Percentiles rank a stretch among this genome's conserved stretches.
phyloP scores from a whole-genome alignment of 805 yeast species.

The Wickerhamomyces subpelliculosus region DNA sequence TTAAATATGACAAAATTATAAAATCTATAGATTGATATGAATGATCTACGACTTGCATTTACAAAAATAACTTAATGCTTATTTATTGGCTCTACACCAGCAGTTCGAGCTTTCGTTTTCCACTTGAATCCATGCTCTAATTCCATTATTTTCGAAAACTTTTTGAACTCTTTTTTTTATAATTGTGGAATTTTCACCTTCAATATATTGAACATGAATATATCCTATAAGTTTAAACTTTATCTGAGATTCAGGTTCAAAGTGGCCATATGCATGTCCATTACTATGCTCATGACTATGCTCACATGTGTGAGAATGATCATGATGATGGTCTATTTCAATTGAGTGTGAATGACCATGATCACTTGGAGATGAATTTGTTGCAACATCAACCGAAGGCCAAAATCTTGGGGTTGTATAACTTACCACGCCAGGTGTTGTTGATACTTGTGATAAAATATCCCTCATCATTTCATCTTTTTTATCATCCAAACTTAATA shows the following conservation, averaged over 20 bases:
- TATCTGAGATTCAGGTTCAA: slow-evolving; percentile 11
- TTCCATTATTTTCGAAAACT: slow-evolving; percentile 40
- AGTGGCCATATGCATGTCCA: slow-evolving; percentile 30
- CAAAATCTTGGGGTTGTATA: slow-evolving; percentile 90
- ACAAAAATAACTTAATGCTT: not conserved
- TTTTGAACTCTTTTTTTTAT: slow-evolving; percentile 55
- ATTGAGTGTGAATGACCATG: slow-evolving; percentile 6
- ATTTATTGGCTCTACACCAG: slow-evolving; percentile 47
- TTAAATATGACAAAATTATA: too few species aligned
- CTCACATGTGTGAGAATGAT: slow-evolving; percentile 9
- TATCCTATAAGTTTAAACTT: slow-evolving; percentile 53
- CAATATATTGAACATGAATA: slow-evolving; percentile 67
- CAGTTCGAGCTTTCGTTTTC: slow-evolving; percentile 58
- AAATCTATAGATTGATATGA: too few species aligned
- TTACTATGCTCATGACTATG: slow-evolving; percentile 24
- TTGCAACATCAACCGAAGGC: slow-evolving; percentile 43
- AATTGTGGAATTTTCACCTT: slow-evolving; percentile 57
- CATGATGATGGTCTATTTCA: slow-evolving; percentile 37
- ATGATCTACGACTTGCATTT: too few species aligned
- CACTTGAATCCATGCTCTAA: slow-evolving; percentile 58
- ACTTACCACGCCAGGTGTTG: slow-evolving; percentile 73
- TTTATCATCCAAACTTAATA: slow-evolving; percentile 51
- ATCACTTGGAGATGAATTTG: too few species aligned
- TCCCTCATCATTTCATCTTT: slow-evolving; percentile 60
- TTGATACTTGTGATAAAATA: slow-evolving; percentile 58